A percentile compares a stretch with the other conserved stretches of the same genome.
Conservation (phyloP, 2,329 filamentous ascomycete genomes). For the Xylariales sp. region DNA sequence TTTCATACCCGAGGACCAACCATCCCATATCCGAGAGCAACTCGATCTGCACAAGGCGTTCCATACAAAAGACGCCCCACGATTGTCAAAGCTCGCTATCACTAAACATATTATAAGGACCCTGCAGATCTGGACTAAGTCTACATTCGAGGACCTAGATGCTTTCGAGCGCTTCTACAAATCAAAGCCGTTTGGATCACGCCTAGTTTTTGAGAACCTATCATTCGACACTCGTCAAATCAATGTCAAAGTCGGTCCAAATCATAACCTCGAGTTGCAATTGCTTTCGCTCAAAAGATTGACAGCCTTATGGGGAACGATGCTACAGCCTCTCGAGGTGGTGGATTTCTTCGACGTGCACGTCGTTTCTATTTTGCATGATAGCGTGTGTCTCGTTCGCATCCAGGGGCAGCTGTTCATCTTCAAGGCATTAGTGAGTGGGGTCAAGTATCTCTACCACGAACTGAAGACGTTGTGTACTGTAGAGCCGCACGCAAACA, state of each 20-base stretch:
- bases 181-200: slow-evolving; percentile 67
- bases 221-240: slow-evolving; percentile 60
- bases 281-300: slow-evolving; percentile 60
- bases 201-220: slow-evolving; percentile 65
- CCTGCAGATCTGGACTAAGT: slow-evolving; percentile 63
- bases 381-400: slow-evolving; percentile 68
- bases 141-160: slow-evolving; percentile 47
- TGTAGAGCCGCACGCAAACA: slow-evolving; percentile 63
- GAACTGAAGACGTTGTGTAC: slow-evolving; percentile 67
- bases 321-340: slow-evolving; percentile 56
- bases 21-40: slow-evolving; percentile 56
- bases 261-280: slow-evolving; percentile 65
- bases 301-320: slow-evolving; percentile 56
- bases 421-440: slow-evolving; percentile 69
- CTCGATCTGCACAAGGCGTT: slow-evolving; percentile 65
- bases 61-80: slow-evolving; percentile 63
- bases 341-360: slow-evolving; percentile 63
- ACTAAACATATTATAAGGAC: slow-evolving; percentile 65
- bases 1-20: slow-evolving; percentile 65
- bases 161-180: slow-evolving; percentile 54
- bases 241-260: slow-evolving; percentile 59
- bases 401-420: slow-evolving; percentile 59
- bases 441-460: slow-evolving; percentile 70
- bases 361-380: slow-evolving; percentile 66
- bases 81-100: slow-evolving; percentile 63